Conservation (phyloP, 352 stramenopile species). For the Phytophthora tentaculata region DNA sequence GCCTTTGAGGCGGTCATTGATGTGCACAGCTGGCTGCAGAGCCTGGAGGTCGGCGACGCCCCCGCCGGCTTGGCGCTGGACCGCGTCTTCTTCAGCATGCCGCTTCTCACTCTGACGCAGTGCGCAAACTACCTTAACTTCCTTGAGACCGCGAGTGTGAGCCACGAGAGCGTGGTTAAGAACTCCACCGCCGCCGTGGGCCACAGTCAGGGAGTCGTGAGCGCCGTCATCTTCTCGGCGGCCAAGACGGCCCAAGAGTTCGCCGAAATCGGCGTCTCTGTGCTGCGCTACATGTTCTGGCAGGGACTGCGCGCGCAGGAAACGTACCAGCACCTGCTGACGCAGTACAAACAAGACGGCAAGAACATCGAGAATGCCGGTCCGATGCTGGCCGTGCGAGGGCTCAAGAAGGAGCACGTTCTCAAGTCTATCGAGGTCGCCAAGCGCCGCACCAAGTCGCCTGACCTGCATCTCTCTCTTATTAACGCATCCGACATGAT, state of each 20-base stretch:
- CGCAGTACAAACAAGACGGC: conserved; percentile 39
- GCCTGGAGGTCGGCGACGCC: conserved; percentile 19
- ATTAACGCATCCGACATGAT: conserved; percentile 69
- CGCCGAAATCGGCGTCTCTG: conserved; percentile 43
- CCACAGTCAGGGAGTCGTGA: conserved; percentile 85
- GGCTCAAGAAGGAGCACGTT: conserved; percentile 63
- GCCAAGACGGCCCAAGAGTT: conserved; percentile 67
- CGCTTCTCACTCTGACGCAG: conserved; percentile 79
- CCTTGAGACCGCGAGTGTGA: conserved; percentile 53
- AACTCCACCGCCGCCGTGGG: conserved; percentile 53
- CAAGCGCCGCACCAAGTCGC: conserved; percentile 46
- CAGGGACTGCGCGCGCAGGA: conserved; percentile 81
- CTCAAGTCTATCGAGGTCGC: conserved; percentile 58
- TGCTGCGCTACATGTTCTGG: conserved; percentile 85
- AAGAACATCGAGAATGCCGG: conserved; percentile 44
- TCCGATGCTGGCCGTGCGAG: conserved; percentile 78
- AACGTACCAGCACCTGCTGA: conserved; percentile 41
- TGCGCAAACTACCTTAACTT: conserved; percentile 80
- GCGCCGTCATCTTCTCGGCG: conserved; percentile 67
- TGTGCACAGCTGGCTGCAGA: conserved; percentile 66
- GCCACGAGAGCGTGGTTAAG: conserved; percentile 67
- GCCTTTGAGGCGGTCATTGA: conserved; percentile 59
- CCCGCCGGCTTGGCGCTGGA: conserved; percentile 28
- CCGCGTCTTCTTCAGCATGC: conserved; percentile 77
- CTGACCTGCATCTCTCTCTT: conserved; percentile 76